phyloP scores from a whole-genome alignment of 2,329 filamentous ascomycete genomes.

The Allantophomopsis cytisporea region DNA sequence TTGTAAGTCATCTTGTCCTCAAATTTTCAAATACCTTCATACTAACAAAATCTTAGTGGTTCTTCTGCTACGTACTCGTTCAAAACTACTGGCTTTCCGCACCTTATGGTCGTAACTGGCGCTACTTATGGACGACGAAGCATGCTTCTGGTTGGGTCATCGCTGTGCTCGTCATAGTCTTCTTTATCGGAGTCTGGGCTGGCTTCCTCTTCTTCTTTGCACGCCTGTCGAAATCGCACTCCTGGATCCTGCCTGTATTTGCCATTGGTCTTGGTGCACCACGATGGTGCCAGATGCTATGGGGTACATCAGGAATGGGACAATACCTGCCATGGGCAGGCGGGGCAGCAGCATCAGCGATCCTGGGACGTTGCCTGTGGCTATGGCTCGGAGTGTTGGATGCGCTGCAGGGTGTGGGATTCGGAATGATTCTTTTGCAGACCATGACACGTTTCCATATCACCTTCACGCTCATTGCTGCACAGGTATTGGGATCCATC shows the following conservation, averaged over 20 bases:
- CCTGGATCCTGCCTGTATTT: conserved; percentile 52
- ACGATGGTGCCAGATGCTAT: conserved; percentile 53
- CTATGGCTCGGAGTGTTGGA: conserved; percentile 53
- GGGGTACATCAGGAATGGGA: conserved; percentile 45
- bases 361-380: conserved; percentile 44
- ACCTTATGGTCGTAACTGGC: conserved; percentile 53
- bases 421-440: conserved; percentile 53
- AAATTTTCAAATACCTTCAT: background rate
- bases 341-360: conserved; percentile 33
- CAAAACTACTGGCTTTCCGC: conserved; percentile 56
- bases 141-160: conserved; percentile 41
- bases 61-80: conserved; percentile 45
- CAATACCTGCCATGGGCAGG: conserved; percentile 48
- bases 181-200: conserved; percentile 40
- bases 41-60: conserved; percentile 27
- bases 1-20: conserved; percentile 11
- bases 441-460: conserved; percentile 51
- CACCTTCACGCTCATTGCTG: conserved; percentile 41
- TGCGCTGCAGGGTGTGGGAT: conserved; percentile 46
- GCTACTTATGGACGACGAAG: conserved; percentile 20
- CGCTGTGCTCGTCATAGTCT: conserved; percentile 36
- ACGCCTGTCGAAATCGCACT: conserved; percentile 42
- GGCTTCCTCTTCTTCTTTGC: conserved; percentile 33
- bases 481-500: conserved; percentile 45
- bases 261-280: conserved; percentile 52